These are phyloP conservation scores for Diplodia corticola DNA, from an alignment of 2,329 filamentous ascomycete species.

Conservation along the genomic window DNA sequence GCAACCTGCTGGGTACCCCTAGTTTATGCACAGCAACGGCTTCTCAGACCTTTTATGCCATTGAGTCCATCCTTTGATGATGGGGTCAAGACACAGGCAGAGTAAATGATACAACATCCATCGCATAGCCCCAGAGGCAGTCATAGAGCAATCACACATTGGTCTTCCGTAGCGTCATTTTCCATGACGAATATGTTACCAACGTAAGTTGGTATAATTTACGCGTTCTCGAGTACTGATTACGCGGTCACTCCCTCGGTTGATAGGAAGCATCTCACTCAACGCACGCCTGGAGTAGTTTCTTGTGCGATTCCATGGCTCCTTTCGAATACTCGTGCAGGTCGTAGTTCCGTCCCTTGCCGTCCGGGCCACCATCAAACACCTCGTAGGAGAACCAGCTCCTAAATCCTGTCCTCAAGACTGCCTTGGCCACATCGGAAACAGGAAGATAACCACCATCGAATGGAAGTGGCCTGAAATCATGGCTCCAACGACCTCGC, in stretches of 20 bases:
- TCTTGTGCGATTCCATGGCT: conserved; percentile 52
- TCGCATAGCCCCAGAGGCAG: too few relatives aligned
- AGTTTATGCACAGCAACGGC: too few relatives aligned
- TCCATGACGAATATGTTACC: too few relatives aligned
- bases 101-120: too few relatives aligned
- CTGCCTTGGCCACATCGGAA: conserved; percentile 62
- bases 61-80: too few relatives aligned
- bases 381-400: conserved; percentile 70
- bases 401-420: conserved; percentile 66
- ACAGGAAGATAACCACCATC: conserved; percentile 71
- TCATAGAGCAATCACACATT: too few relatives aligned
- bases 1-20: too few relatives aligned
- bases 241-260: not conserved
- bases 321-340: conserved; percentile 52
- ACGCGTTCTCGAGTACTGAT: too few relatives aligned
- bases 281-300: conserved; percentile 34
- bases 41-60: too few relatives aligned
- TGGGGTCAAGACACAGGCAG: too few relatives aligned
- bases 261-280: not conserved
- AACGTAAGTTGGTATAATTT: too few relatives aligned
- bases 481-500: conserved; percentile 69
- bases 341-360: conserved; percentile 55
- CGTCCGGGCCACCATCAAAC: conserved; percentile 62
- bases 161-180: too few relatives aligned
- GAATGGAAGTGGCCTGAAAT: conserved; percentile 68